Percentiles rank a stretch among this genome's conserved stretches.
Evolutionary conservation across 2,329 filamentous ascomycete genomes (phyloP).

Genomic region (Hypoxylon rubiginosum): DNA sequence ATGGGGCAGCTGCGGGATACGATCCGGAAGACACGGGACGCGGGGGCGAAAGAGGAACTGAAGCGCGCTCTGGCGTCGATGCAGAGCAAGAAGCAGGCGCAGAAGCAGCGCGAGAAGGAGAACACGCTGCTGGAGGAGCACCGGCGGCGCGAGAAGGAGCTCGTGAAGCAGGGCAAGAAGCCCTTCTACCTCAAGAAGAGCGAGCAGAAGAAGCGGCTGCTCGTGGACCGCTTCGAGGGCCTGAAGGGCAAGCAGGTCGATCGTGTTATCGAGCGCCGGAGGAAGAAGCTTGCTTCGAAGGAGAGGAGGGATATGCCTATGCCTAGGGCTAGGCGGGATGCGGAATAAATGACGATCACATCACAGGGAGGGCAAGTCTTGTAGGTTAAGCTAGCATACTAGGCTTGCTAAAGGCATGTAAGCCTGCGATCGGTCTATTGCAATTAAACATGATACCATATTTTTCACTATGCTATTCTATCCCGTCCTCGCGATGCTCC

Average conservation of each 20-base stretch:
- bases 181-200: slow-evolving; percentile 94
- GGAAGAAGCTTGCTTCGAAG: slow-evolving; percentile 89
- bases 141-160: slow-evolving; percentile 84
- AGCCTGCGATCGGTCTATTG: neutral
- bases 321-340: slow-evolving; percentile 61
- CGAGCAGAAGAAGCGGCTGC: slow-evolving; percentile 88
- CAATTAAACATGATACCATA: neutral
- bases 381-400: neutral
- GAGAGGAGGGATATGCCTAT: slow-evolving; percentile 83
- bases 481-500: slow-evolving; percentile 24
- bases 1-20: slow-evolving; percentile 79
- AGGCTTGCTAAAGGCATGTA: neutral
- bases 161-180: slow-evolving; percentile 88
- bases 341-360: slow-evolving; percentile 34
- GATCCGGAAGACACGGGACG: slow-evolving; percentile 67
- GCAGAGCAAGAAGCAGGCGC: slow-evolving; percentile 81
- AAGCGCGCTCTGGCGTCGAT: slow-evolving; percentile 82
- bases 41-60: slow-evolving; percentile 66
- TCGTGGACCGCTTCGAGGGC: slow-evolving; percentile 82
- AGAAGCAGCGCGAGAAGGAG: slow-evolving; percentile 77
- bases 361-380: slow-evolving; percentile 20
- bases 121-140: slow-evolving; percentile 80
- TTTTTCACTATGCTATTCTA: slow-evolving; percentile 10
- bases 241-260: slow-evolving; percentile 91
- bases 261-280: slow-evolving; percentile 84